Base-by-base conservation (phyloP, 2,329 filamentous ascomycete species). In the Cladosporium colombiae region DNA sequence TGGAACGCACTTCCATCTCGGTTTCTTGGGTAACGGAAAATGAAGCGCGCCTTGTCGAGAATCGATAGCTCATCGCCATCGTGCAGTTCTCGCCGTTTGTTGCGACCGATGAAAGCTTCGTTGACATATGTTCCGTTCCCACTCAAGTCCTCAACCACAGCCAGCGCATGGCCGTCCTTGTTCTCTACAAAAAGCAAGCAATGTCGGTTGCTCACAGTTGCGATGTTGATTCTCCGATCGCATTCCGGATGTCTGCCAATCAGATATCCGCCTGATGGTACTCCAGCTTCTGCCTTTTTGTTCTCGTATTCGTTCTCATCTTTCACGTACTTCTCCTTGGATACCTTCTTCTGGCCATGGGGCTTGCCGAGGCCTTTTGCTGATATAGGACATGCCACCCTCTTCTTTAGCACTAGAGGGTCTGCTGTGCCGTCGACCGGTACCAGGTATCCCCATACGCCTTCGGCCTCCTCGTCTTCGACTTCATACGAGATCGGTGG, bases 51-150 rank as follows among this genome's bases (percentile, higher is more conserved):
- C 74, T 92, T 89, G 73, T 92, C 89, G 58, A 96, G 84, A 35
- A 99, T 89, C 7, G 91, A 90, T 60, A 99, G 91, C 77, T 98
- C 93, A 71, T 99, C 95, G 44, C 91, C 89, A 72, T 98, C 92
- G 72, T 93, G 85, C 31, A 99, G 84, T 76, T 97, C 92, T 66
- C 94, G 88, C 64, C 92, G 86, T 78, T 97, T 92, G 78, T 99
- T 99, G 61, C 94, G 89, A 27, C 95, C 95, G 27, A 99, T 87
- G 33, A 96, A 85, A 18, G 89, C 90, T 72, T 97, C 93, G 74
- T 98, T 98, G 72, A 99, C 90, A 75, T 93, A 99, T 0, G 96
- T 99, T 60, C 95, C 95, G 76, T 99, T 99, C 75, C 89, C 95
- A 7, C 95, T 99, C 23, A 98, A 81, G 77, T 99, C 95, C 77